Percentiles rank a stretch among this genome's conserved stretches.
phyloP scores from a whole-genome alignment of 2,329 filamentous ascomycete genomes.

The Zymoseptoria passerinii region DNA sequence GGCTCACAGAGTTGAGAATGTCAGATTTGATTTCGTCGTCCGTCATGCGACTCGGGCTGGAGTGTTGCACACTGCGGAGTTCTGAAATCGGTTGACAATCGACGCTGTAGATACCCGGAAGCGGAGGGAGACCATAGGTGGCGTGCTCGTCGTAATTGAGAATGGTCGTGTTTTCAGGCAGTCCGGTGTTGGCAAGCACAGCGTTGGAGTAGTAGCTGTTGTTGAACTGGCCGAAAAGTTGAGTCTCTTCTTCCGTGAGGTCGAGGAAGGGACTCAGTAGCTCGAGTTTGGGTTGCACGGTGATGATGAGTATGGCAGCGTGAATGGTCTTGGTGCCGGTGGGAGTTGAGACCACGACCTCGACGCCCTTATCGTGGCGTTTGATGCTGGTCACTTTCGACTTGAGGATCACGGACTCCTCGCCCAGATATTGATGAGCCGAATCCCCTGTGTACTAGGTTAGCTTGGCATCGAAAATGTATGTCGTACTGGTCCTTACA shows the following conservation, averaged over 20 bases:
- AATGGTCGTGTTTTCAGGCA: slow-evolving; percentile 14
- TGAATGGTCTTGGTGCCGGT: slow-evolving; percentile 28
- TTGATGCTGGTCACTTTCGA: slow-evolving; percentile 17
- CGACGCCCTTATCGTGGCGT: slow-evolving; percentile 14
- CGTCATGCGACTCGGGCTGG: slow-evolving; percentile 7
- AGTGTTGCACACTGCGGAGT: slow-evolving; percentile 7
- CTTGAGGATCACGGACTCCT: slow-evolving; percentile 22
- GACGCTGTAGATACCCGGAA: slow-evolving; percentile 13
- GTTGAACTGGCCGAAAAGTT: slow-evolving; percentile 34
- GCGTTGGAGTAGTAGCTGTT: slow-evolving; percentile 23
- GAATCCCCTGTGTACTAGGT: slow-evolving; percentile 6
- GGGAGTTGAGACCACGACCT: slow-evolving; percentile 28
- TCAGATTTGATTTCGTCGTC: slow-evolving; percentile 10
- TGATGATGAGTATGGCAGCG: slow-evolving; percentile 36
- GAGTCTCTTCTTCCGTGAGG: slow-evolving; percentile 28
- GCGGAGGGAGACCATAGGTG: slow-evolving; percentile 11
- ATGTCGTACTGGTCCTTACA: slow-evolving; percentile 3
- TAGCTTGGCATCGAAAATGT: background rate
- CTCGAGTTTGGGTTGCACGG: slow-evolving; percentile 35
- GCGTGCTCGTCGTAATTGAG: slow-evolving; percentile 11
- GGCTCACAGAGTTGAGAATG: slow-evolving; percentile 7
- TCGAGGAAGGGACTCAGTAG: slow-evolving; percentile 32
- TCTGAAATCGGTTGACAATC: slow-evolving; percentile 4
- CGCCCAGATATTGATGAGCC: slow-evolving; percentile 20
- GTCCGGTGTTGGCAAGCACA: slow-evolving; percentile 13